These are phyloP conservation scores for Neonectria neomacrospora DNA, from an alignment of 2,329 filamentous ascomycete genomes.

Conservation along the genomic window DNA sequence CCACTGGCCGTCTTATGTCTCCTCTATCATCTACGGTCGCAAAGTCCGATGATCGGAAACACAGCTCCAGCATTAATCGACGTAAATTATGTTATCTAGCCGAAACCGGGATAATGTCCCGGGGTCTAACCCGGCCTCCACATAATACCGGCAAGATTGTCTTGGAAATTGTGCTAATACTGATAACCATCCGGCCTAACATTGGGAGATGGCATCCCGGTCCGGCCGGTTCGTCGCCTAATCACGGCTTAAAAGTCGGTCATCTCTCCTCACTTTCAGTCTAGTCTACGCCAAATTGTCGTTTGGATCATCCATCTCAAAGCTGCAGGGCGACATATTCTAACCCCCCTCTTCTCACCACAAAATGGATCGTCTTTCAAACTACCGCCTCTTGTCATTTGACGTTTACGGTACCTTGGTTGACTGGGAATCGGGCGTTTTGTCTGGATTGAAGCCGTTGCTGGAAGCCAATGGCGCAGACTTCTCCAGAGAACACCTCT, in stretches of 20 bases:
- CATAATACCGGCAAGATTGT: not conserved
- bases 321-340: not conserved
- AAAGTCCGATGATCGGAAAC: too few species aligned
- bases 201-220: not conserved
- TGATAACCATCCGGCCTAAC: not conserved
- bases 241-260: not conserved
- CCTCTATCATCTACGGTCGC: too few species aligned
- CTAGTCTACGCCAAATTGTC: not conserved
- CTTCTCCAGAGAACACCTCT: conserved; percentile 52
- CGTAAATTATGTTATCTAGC: too few species aligned
- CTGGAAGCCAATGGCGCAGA: conserved; percentile 49
- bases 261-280: not conserved
- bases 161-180: not conserved
- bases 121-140: not conserved
- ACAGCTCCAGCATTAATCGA: too few species aligned
- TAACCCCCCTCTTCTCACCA: not conserved
- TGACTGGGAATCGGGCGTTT: conserved; percentile 78
- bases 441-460: conserved; percentile 63
- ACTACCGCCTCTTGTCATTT: conserved; percentile 68
- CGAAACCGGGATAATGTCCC: not conserved
- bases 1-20: too few species aligned
- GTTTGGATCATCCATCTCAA: not conserved
- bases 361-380: conserved; percentile 35
- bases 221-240: not conserved
- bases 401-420: conserved; percentile 86